These are phyloP conservation scores for Globisporangium cederbergense DNA, from an alignment of 352 stramenopile genomes.

Conservation along the genomic window DNA sequence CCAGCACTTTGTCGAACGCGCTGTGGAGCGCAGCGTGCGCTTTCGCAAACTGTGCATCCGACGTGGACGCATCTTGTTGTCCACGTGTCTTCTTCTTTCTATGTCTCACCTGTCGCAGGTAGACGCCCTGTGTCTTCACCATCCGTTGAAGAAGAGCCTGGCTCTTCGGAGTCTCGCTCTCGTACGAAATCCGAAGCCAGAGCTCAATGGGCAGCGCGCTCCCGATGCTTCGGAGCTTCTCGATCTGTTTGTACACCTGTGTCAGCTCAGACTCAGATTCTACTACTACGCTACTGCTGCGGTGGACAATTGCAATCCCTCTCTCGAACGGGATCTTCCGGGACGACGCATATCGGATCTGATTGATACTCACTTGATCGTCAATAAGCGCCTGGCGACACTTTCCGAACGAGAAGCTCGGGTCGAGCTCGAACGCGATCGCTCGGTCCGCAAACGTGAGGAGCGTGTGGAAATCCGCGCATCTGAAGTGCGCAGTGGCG, in stretches of 20 bases:
- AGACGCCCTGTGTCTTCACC: conserved; percentile 26
- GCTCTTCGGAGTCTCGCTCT: conserved; percentile 23
- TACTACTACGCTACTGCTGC: conserved; percentile 12
- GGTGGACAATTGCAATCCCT: conserved; percentile 35
- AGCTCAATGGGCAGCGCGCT: conserved; percentile 56
- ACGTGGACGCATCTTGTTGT: conserved; percentile 27
- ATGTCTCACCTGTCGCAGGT: conserved; percentile 29
- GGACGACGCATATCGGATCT: conserved; percentile 22
- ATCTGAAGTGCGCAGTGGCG: conserved; percentile 21
- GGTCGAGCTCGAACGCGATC: conserved; percentile 35
- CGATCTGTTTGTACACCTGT: conserved; percentile 38
- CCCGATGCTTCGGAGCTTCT: conserved; percentile 24
- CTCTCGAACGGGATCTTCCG: conserved; percentile 22
- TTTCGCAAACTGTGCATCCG: conserved; percentile 39
- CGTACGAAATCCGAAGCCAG: conserved; percentile 40
- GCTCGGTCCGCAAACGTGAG: conserved; percentile 30
- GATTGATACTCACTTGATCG: conserved; percentile 14
- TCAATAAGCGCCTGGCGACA: conserved; percentile 24
- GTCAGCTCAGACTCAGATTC: conserved; percentile 26
- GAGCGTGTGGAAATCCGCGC: conserved; percentile 33
- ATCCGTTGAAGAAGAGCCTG: conserved; percentile 34
- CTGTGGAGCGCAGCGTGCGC: conserved; percentile 63
- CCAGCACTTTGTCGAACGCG: conserved; percentile 59
- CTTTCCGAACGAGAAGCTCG: conserved; percentile 24
- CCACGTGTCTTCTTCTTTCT: conserved; percentile 17